These are phyloP conservation scores for Camellia sinensis DNA, from an alignment of 148 eudicot species.

Conservation along the genomic window DNA sequence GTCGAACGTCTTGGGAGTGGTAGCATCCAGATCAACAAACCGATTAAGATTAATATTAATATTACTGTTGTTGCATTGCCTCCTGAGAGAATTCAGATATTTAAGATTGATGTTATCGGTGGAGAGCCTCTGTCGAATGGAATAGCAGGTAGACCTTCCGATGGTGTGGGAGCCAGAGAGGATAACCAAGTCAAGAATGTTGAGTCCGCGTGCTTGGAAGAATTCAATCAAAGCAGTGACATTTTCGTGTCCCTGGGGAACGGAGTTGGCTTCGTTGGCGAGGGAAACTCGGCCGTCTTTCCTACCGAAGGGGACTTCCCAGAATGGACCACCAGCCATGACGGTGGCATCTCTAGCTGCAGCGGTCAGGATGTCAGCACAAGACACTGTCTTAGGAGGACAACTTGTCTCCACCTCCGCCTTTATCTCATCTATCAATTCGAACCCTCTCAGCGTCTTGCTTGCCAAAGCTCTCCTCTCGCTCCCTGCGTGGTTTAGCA, in stretches of 20 bases:
- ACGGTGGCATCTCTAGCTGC: conserved; percentile 41
- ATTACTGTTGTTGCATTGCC: conserved; percentile 16
- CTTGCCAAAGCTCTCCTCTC: conserved; percentile 34
- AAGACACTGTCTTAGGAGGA: conserved; percentile 39
- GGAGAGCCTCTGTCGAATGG: conserved; percentile 24
- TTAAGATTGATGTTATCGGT: conserved; percentile 23
- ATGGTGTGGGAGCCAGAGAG: conserved; percentile 43
- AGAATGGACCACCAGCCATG: conserved; percentile 31
- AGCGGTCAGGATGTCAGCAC: conserved; percentile 44
- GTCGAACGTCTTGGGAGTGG: conserved; percentile 36
- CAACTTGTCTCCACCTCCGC: conserved; percentile 35
- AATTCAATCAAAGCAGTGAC: conserved; percentile 25
- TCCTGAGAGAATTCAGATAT: conserved; percentile 24
- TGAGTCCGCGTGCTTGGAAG: conserved; percentile 25
- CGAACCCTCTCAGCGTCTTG: conserved; percentile 35
- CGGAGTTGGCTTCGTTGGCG: conserved; percentile 29
- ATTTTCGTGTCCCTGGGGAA: conserved; percentile 38
- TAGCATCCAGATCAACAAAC: conserved; percentile 27
- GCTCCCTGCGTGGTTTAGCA: conserved; percentile 31
- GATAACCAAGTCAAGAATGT: conserved; percentile 30
- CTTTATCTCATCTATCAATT: conserved; percentile 38
- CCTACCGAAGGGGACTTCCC: conserved; percentile 42
- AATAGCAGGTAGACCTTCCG: conserved; percentile 25
- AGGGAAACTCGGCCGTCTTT: conserved; percentile 39
- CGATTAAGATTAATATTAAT: too few relatives aligned